A percentile compares a stretch with the other conserved stretches of the same genome.
phyloP scores from a whole-genome alignment of 352 stramenopile genomes.

The Aphanomyces invadans region DNA sequence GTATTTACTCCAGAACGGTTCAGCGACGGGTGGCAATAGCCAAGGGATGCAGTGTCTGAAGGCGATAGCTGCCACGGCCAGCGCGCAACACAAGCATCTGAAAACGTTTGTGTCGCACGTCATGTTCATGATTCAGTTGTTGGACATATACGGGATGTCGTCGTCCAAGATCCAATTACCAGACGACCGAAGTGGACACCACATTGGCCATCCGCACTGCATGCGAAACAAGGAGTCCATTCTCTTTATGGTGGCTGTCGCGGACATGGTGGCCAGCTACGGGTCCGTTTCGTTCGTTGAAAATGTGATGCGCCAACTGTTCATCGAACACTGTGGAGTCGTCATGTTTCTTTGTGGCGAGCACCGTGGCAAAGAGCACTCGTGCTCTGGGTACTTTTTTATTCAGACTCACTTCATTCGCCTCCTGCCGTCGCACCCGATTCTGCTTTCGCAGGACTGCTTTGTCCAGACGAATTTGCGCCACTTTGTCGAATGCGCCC shows the following conservation, averaged over 20 bases:
- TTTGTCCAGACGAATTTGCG: constrained; percentile 9
- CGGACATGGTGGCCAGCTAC: constrained; percentile 10
- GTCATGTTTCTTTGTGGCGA: constrained; percentile 13
- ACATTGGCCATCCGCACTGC: background rate
- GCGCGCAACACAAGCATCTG: background rate
- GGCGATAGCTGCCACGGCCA: constrained; percentile 2
- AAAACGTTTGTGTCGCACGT: constrained; percentile 3
- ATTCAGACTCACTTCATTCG: background rate
- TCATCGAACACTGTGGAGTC: constrained; percentile 18
- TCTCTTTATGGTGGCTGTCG: constrained; percentile 1
- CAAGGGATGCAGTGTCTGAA: constrained; percentile 4
- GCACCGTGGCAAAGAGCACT: constrained; percentile 9
- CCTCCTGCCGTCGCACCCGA: constrained; percentile 1
- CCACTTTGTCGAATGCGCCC: background rate
- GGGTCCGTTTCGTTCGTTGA: background rate
- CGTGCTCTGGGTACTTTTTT: constrained; percentile 6
- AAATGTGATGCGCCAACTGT: constrained; percentile 3
- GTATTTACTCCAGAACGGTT: constrained; percentile 3
- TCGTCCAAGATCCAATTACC: background rate
- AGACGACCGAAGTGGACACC: background rate
- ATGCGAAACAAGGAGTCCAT: constrained; percentile 10
- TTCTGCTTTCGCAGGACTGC: background rate
- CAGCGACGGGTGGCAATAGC: too few species aligned
- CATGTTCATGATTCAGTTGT: constrained; percentile 7
- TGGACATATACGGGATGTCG: constrained; percentile 16